phyloP scores from a whole-genome alignment of 1,284 basidiomycete genomes.

The Flammula alnicola region DNA sequence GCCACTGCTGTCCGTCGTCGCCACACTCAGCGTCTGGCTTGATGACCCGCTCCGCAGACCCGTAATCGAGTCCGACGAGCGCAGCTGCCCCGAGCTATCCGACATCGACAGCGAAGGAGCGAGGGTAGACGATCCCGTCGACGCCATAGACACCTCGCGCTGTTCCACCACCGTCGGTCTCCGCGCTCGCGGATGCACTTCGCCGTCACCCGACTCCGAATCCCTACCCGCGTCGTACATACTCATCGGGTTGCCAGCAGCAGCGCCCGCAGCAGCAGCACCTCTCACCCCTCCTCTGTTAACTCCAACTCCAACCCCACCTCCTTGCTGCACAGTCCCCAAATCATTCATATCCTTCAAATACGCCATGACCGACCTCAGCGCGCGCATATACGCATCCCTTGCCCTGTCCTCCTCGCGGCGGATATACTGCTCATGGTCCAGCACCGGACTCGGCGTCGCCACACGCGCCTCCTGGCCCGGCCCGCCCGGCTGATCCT shows the following conservation, averaged over 20 bases:
- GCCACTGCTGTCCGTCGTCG: conserved; percentile 72
- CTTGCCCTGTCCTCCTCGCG: conserved; percentile 72
- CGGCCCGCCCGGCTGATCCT: conserved; percentile 32
- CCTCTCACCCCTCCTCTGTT: no score
- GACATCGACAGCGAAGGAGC: conserved; percentile 45
- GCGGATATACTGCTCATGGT: conserved; percentile 54
- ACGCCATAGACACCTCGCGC: conserved; percentile 55
- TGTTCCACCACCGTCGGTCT: conserved; percentile 65
- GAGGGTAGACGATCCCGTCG: conserved; percentile 45
- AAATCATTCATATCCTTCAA: conserved; percentile 95
- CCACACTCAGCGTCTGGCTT: conserved; percentile 71
- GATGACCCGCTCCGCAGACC: conserved; percentile 61
- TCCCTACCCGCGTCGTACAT: conserved; percentile 48
- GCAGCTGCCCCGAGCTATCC: conserved; percentile 56
- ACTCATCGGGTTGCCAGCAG: conserved; percentile 44
- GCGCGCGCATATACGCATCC: conserved; percentile 74
- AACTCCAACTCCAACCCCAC: no score
- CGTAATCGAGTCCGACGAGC: conserved; percentile 63
- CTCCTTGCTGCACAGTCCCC: conserved; percentile 56
- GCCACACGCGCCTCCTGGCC: conserved; percentile 33
- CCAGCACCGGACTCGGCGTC: conserved; percentile 51
- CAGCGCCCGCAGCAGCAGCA: neutral
- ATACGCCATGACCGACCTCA: conserved; percentile 93
- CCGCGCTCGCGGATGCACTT: conserved; percentile 55
- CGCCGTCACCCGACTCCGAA: conserved; percentile 28